These are phyloP conservation scores for Wickerhamiella infanticola DNA, from an alignment of 1,139 yeast genomes.

Conservation along the genomic window DNA sequence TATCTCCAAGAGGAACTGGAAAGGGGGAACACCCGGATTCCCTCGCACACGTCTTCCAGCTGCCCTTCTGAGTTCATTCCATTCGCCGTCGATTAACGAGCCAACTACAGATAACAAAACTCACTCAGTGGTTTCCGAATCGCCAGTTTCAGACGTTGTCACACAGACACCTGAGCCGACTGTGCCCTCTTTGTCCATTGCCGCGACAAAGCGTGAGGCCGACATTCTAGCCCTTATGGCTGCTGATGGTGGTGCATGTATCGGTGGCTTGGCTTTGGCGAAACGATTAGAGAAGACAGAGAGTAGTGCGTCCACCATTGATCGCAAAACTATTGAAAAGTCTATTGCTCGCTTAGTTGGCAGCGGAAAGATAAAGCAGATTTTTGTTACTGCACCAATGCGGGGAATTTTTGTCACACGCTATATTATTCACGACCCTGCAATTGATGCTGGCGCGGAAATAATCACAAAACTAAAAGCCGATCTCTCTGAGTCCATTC, in stretches of 20 bases:
- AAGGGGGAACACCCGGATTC: no score
- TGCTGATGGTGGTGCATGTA: constrained; percentile 13
- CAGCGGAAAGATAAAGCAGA: constrained; percentile 2
- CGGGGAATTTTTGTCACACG: constrained; percentile 6
- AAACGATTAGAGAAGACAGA: constrained; percentile 6
- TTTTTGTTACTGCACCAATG: constrained; percentile 1
- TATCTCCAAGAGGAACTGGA: no score
- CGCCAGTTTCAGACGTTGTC: no score
- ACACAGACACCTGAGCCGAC: no score
- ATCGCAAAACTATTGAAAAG: constrained; percentile 11
- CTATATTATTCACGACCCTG: constrained; percentile 8
- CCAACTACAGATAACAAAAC: not conserved
- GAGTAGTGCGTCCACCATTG: constrained; percentile 6
- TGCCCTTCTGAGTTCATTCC: no score
- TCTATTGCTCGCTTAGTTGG: constrained; percentile 4
- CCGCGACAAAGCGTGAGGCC: constrained; percentile 7
- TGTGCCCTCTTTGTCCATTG: constrained; percentile 4
- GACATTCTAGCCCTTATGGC: constrained; percentile 7
- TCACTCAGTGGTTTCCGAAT: no score
- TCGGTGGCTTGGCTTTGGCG: constrained; percentile 10
- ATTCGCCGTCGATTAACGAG: not conserved
- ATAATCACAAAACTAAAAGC: constrained; percentile 3
- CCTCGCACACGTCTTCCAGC: no score
- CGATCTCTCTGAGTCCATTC: constrained; percentile 3
- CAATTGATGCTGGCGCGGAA: constrained; percentile 1